Evolutionary conservation across 345 rosid species (phyloP), one percentile per base, ranked within the genome.

Genomic region (Raphanus raphanistrum): DNA sequence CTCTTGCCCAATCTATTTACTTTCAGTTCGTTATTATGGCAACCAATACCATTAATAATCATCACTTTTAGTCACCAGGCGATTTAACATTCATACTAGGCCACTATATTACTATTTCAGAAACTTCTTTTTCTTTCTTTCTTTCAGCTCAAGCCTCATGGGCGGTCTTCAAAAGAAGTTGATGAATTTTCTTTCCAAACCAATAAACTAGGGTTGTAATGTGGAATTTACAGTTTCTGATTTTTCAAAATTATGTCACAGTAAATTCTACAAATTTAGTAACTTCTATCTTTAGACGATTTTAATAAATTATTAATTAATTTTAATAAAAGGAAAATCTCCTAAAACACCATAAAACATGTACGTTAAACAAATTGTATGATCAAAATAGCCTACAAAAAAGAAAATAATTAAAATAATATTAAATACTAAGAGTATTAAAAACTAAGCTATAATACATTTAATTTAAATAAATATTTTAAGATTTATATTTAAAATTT

Each of bases 11-110:
- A 48, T 68, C 36, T 21, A 35, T 74, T 73, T 38, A 50, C 75
- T 79, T 79, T 79, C 70, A 48, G 65, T 68, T 68, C 16, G 52
- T 74, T 63, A 73, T 73, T 70, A 71, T 65, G 41, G 28, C 61
- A 36, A 69, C 76, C 74, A 33, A 66, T 60, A 50, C 35, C 68
- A 43, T 15, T 71, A 16, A 69, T 76, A 26, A 48, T 67, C 2
- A 2, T 67, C 80, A 57, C 61, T 73, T 76, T 74, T 64, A 26
- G 57, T 66, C 66, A 67, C 58, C 28, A 73, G 72, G 74, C 62
- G 63, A 66, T 78, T 66, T 35, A 72, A 59, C 77, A n/a, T 66
- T 59, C 73, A 29, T 68, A 79, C 68, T 28, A 29, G 68, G 21
- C 68, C 45, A 48, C 59, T 59, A 63, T 8, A 45, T 25, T 29